These are phyloP conservation scores for Citrullus colocynthis DNA, from an alignment of 306 rosid species.

Conservation along the genomic window DNA sequence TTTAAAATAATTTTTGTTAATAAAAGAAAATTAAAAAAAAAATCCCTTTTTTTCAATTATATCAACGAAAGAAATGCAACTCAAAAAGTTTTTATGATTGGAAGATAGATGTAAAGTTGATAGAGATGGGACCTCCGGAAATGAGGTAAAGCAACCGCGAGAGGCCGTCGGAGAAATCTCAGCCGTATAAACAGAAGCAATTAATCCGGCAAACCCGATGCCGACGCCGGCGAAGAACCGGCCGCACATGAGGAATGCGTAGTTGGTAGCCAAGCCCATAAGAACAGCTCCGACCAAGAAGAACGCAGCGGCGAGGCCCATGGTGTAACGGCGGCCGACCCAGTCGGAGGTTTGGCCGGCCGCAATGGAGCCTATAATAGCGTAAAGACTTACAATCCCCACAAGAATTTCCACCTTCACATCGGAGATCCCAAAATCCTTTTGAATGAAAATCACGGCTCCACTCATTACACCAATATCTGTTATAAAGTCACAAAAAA, in stretches of 20 bases:
- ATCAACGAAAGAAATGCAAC: too few relatives aligned
- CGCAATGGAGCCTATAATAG: constrained; percentile 47
- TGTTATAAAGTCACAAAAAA: constrained; percentile 5
- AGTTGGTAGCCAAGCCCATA: constrained; percentile 78
- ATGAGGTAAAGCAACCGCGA: constrained; percentile 78
- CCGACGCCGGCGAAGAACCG: constrained; percentile 71
- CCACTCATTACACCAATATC: constrained; percentile 98
- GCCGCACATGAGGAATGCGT: constrained; percentile 67
- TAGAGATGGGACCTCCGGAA: constrained; percentile 43
- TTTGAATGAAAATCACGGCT: constrained; percentile 40
- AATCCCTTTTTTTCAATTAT: too few relatives aligned
- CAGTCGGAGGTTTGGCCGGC: constrained; percentile 87
- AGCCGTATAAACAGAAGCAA: constrained; percentile 75
- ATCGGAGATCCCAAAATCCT: constrained; percentile 42
- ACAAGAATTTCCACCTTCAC: constrained; percentile 37
- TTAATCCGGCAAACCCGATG: constrained; percentile 71
- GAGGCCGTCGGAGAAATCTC: constrained; percentile 67
- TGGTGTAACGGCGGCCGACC: constrained; percentile 86
- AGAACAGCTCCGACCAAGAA: constrained; percentile 64
- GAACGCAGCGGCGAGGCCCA: constrained; percentile 40
- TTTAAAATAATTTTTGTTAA: too few relatives aligned
- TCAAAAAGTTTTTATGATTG: too few relatives aligned
- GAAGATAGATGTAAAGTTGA: not conserved
- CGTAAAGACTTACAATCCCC: constrained; percentile 61
- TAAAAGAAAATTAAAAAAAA: too few relatives aligned